A percentile compares a stretch with the other conserved stretches of the same genome.
Conservation (phyloP, 1,284 basidiomycete genomes). For the Nidula niveotomentosa region DNA sequence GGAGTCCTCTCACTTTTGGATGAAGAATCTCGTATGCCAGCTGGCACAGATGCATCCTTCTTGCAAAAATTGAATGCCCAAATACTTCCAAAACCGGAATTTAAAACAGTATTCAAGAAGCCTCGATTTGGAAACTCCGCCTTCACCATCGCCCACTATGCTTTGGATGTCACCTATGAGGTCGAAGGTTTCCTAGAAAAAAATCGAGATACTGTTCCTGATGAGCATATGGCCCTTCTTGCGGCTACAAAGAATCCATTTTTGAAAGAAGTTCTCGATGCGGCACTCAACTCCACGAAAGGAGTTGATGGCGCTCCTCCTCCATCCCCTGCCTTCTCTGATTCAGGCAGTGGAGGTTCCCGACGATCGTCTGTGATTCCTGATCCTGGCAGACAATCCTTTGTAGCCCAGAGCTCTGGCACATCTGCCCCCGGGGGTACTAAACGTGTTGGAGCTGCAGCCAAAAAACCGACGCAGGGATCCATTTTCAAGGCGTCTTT, state of each 20-base stretch:
- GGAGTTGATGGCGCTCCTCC: slow-evolving; percentile 62
- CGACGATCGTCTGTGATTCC: slow-evolving; percentile 82
- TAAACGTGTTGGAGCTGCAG: slow-evolving; percentile 67
- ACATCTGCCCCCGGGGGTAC: slow-evolving; percentile 33
- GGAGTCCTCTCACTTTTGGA: slow-evolving; percentile 95
- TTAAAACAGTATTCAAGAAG: slow-evolving; percentile 94
- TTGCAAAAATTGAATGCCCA: slow-evolving; percentile 93
- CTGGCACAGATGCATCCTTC: slow-evolving; percentile 93
- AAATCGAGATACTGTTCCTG: slow-evolving; percentile 98
- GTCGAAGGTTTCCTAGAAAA: slow-evolving; percentile 99
- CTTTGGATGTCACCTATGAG: slow-evolving; percentile 97
- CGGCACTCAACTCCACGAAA: slow-evolving; percentile 78
- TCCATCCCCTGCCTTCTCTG: slow-evolving; percentile 69
- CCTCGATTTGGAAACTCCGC: slow-evolving; percentile 96
- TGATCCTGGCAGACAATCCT: slow-evolving; percentile 78
- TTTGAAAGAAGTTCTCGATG: slow-evolving; percentile 92
- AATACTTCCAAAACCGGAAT: slow-evolving; percentile 82
- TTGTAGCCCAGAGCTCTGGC: slow-evolving; percentile 49
- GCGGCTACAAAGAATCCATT: slow-evolving; percentile 88
- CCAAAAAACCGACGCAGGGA: slow-evolving; percentile 94
- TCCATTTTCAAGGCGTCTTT: slow-evolving; percentile 98
- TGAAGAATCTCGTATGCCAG: slow-evolving; percentile 96
- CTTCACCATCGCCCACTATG: slow-evolving; percentile 99
- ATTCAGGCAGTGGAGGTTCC: slow-evolving; percentile 71
- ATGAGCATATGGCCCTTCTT: slow-evolving; percentile 92